Evolutionary conservation across 345 rosid genomes (phyloP).

Genomic region (Hypericum perforatum): DNA sequence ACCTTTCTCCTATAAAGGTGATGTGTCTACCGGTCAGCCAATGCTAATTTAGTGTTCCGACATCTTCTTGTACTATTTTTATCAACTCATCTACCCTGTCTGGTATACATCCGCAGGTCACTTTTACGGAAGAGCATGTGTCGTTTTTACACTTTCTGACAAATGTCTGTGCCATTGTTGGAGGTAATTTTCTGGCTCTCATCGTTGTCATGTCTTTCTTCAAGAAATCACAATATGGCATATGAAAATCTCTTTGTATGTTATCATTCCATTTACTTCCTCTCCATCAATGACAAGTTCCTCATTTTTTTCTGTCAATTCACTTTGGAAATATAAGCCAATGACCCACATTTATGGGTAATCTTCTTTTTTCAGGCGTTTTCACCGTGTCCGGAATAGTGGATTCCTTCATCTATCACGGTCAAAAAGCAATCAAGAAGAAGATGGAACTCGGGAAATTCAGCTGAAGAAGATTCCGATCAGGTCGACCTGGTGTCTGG

Average conservation of each 20-base stretch:
- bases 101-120: constrained; percentile 46
- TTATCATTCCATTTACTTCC: no score
- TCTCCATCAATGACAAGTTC: neutral
- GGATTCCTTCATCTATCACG: constrained; percentile 81
- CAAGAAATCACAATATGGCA: no score
- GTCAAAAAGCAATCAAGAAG: constrained; percentile 92
- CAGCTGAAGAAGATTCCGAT: constrained; percentile 32
- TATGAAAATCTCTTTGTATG: no score
- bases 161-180: constrained; percentile 87
- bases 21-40: neutral
- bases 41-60: neutral
- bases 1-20: constrained; percentile 98
- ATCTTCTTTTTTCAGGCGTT: constrained; percentile 68
- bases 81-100: neutral
- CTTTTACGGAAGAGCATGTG: constrained; percentile 64
- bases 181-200: constrained; percentile 39
- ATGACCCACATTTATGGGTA: no score
- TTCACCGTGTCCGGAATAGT: constrained; percentile 87
- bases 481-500: neutral
- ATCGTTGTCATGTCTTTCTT: no score
- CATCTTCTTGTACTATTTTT: neutral
- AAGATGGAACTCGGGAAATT: constrained; percentile 90
- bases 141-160: constrained; percentile 94
- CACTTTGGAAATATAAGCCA: no score
- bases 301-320: no score